Evolutionary conservation across 805 yeast genomes (phyloP), one percentile per base, ranked within the genome.

Genomic region (Candida maltosa): DNA sequence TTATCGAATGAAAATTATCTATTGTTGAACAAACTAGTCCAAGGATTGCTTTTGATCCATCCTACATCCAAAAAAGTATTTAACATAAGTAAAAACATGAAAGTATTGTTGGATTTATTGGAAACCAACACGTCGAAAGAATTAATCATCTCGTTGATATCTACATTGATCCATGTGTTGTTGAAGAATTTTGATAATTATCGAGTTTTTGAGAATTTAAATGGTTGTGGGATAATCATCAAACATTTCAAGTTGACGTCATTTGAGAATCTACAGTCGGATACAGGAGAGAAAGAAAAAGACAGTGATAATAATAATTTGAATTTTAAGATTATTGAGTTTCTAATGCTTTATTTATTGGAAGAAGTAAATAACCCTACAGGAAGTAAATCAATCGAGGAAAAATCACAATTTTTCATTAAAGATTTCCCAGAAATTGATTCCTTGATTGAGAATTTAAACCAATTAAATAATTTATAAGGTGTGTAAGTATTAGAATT

Each of bases 261-360:
- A 8, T 20, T 31, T 8, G 37, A 34, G 16, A 21, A 37, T 15
- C 9, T 29, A 12, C 28, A 20, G 25, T 9, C n/a, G 35, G 28
- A 35, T 38, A 27, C 25, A 16, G 23, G 35, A 25, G 11, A 34
- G 19, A 17, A 31, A 10, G 34, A 38, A 11, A 35, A 36, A 20
- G 39, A 32, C 8, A 35, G 39, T 16, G 46, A 42, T 26, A 63
- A 60, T 40, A 78, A 78, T 46, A 69, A 69, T 22, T 70, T 82
- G 10, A 79, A 80, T 46, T 73, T 80, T 43, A 76, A 79, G 45
- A 70, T 79, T 9, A 66, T 83, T 32, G 89, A 83, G 57, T 83
- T 83, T 51, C 58, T 83, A 34, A 74, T 83, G 37, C 80, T 82
- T 51, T 83, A 83, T 48, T 56, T 83, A 37, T 67, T 76, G 6